Evolutionary conservation across 2,329 filamentous ascomycete species (phyloP).

Genomic region (Salinomyces thailandicus): DNA sequence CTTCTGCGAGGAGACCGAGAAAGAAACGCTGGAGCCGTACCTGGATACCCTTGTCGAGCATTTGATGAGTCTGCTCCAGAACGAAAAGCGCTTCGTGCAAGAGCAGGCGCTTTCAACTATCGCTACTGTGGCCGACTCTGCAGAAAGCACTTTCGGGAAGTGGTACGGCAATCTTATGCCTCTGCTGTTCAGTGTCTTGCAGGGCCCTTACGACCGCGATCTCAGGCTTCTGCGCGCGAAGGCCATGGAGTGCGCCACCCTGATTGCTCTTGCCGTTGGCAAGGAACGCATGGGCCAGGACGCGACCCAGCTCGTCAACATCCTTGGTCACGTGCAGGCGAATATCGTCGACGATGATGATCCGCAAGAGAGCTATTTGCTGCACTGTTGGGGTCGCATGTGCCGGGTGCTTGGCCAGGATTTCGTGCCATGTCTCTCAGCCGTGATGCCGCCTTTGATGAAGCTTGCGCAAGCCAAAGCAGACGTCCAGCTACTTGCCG

Average conservation of each 20-base stretch:
- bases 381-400: slow-evolving; percentile 99
- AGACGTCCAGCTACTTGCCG: slow-evolving; percentile 90
- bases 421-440: slow-evolving; percentile 84
- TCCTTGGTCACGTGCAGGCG: slow-evolving; percentile 77
- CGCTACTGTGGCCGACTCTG: slow-evolving; percentile 96
- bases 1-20: slow-evolving; percentile 97
- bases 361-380: slow-evolving; percentile 89
- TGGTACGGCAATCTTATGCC: slow-evolving; percentile 98
- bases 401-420: slow-evolving; percentile 84
- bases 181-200: slow-evolving; percentile 77
- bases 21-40: slow-evolving; percentile 81
- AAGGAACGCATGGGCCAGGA: slow-evolving; percentile 84
- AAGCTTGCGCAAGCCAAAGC: slow-evolving; percentile 90
- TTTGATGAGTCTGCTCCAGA: slow-evolving; percentile 78
- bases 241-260: slow-evolving; percentile 96
- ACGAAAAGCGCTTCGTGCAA: slow-evolving; percentile 90
- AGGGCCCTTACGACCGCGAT: slow-evolving; percentile 86
- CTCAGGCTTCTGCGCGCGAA: slow-evolving; percentile 85
- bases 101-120: slow-evolving; percentile 97
- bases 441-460: slow-evolving; percentile 87
- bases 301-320: slow-evolving; percentile 74
- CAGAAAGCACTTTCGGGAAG: slow-evolving; percentile 84
- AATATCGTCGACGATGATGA: slow-evolving; percentile 85
- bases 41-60: slow-evolving; percentile 77
- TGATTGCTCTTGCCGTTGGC: slow-evolving; percentile 90